Evolutionary conservation across 1,284 basidiomycete genomes (phyloP), one percentile per base, ranked within the genome.

Genomic region (Dichomitus squalens): DNA sequence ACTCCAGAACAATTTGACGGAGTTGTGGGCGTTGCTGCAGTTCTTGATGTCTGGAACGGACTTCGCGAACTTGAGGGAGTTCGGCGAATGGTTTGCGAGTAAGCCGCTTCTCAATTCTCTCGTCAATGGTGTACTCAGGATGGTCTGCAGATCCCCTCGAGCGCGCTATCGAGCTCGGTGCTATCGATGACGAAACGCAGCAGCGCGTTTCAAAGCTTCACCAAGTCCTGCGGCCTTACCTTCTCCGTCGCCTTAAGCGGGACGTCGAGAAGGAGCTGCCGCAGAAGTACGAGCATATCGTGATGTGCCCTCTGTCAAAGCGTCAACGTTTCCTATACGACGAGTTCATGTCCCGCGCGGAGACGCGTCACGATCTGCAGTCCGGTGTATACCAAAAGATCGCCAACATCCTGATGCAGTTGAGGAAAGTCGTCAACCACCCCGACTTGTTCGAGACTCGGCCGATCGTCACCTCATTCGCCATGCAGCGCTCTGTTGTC

Each of bases 51-150:
- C 95, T 2, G 92, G 93, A 0, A 85, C 91, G 18, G 88, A 93
- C 51, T 98, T 98, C 71, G 95, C 93, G 12, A 94, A 93, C 70
- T 78, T 96, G 66, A 94, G 94, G 68, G 95, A 98, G 72, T 98
- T 98, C 69, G 92, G 88, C 16, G 93, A 96, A 57, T 97, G 95
- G 95, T 98, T 98, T 73, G 93, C 95, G 3, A 96, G 93, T 95
- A 66, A 73, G 92, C n/a, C n/a, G n/a, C n/a, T n/a, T n/a, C n/a
- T n/a, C n/a, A n/a, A n/a, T 65, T 20, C 44, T 29, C 7, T 31
- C 18, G 20, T 7, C n/a, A 0, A 2, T 34, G 33, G 20, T 34
- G 7, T 34, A 52, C 34, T 59, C 6, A 59, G 41, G 14, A 59
- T 52, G 59, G 33, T 34, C 16, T 47, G 33, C 44, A 96, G 93